Conservation (phyloP, 1,284 basidiomycete species). For the Tetrapyrgos nigripes region DNA sequence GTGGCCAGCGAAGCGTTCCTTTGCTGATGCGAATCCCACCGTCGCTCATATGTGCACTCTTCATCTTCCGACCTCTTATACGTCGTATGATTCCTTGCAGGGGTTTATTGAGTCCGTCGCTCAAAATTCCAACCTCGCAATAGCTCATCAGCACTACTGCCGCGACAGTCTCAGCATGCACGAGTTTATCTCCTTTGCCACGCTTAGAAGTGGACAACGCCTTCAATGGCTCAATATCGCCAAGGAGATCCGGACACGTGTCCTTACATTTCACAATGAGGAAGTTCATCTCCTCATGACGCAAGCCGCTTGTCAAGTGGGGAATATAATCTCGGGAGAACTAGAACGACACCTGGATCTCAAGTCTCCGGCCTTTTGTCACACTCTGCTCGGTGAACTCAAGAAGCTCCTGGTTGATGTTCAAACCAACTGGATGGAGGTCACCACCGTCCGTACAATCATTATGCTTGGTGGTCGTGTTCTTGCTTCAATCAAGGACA, state of each 20-base stretch:
- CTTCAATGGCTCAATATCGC: constrained; percentile 59
- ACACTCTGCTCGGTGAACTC: constrained; percentile 38
- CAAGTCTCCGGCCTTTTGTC: constrained; percentile 38
- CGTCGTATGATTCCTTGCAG: constrained; percentile 43
- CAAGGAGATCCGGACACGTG: constrained; percentile 42
- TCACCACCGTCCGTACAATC: constrained; percentile 40
- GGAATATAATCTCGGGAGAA: constrained; percentile 31
- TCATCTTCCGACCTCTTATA: constrained; percentile 26
- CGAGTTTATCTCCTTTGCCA: constrained; percentile 48
- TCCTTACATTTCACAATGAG: constrained; percentile 40
- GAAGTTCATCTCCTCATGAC: constrained; percentile 46
- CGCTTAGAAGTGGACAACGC: constrained; percentile 44
- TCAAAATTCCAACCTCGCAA: constrained; percentile 48
- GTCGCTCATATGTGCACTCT: constrained; percentile 17
- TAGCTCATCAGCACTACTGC: constrained; percentile 47
- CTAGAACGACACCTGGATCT: constrained; percentile 37
- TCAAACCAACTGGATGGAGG: constrained; percentile 49
- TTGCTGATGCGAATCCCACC: neutral
- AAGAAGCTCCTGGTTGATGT: constrained; percentile 32
- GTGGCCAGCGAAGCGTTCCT: constrained; percentile 23
- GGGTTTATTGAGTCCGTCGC: constrained; percentile 33
- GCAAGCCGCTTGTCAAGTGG: constrained; percentile 50
- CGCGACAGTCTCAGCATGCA: constrained; percentile 42
- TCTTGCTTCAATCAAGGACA: constrained; percentile 30
- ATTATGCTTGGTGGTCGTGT: constrained; percentile 39